phyloP scores from a whole-genome alignment of 2,329 filamentous ascomycete species.

The Alternaria conjuncta region DNA sequence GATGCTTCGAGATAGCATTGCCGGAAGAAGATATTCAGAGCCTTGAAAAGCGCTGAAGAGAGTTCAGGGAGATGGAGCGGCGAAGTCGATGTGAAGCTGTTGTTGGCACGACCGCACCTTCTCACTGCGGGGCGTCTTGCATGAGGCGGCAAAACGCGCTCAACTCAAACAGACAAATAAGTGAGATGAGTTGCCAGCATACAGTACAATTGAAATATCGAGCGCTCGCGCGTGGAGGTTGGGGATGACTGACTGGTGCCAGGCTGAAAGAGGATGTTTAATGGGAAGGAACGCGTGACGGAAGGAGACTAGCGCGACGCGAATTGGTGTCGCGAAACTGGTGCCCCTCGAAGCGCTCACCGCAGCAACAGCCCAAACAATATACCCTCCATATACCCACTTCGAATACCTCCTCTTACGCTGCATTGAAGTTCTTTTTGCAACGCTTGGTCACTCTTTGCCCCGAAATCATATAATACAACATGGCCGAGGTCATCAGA shows the following conservation, averaged over 20 bases:
- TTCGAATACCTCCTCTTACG: not conserved
- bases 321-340: slow-evolving; percentile 24
- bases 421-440: not conserved
- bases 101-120: not conserved
- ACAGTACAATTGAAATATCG: not conserved
- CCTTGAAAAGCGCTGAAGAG: not conserved
- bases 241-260: not conserved
- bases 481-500: slow-evolving; percentile 58
- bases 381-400: slow-evolving; percentile 18
- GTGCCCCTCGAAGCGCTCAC: slow-evolving; percentile 23
- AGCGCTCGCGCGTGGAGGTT: not conserved
- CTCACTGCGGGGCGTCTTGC: not conserved
- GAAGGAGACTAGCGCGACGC: slow-evolving; percentile 22
- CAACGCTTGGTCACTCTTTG: not conserved
- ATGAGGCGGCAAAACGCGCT: not conserved
- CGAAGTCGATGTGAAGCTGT: not conserved
- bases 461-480: not conserved
- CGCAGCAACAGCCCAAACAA: slow-evolving; percentile 15
- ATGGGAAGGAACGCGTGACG: slow-evolving; percentile 25
- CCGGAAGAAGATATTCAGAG: not conserved
- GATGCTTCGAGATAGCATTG: not conserved
- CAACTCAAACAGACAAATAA: not conserved
- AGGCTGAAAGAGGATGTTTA: slow-evolving; percentile 26
- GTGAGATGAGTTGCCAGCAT: too few species aligned
- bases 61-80: not conserved